Evolutionary conservation across 306 rosid genomes (phyloP).

Genomic region (Medicago truncatula): MtrunA17r5.0-ANR NC_053049.1:8580001-8580500

Average conservation of each 20-base stretch:
- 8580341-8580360: constrained; percentile 43
- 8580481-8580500: constrained; percentile 42
- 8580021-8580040: no score
- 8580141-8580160: constrained; percentile 8
- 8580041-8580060: no score
- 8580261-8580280: constrained; percentile 34
- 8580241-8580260: constrained; percentile 6
- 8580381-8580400: constrained; percentile 46
- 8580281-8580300: constrained; percentile 28
- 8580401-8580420: constrained; percentile 53
- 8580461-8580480: constrained; percentile 66
- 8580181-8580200: constrained; percentile 22
- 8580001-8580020: neutral
- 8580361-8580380: constrained; percentile 45
- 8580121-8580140: neutral
- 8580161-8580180: constrained; percentile 34
- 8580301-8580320: constrained; percentile 28
- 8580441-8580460: constrained; percentile 41
- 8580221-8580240: constrained; percentile 32
- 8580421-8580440: constrained; percentile 56
- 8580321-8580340: constrained; percentile 40
- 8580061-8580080: neutral
- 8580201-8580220: constrained; percentile 13
- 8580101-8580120: neutral
- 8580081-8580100: constrained; percentile 17